phyloP scores from a whole-genome alignment of 2,329 filamentous ascomycete genomes.

The Trichoderma brevicompactum region DNA sequence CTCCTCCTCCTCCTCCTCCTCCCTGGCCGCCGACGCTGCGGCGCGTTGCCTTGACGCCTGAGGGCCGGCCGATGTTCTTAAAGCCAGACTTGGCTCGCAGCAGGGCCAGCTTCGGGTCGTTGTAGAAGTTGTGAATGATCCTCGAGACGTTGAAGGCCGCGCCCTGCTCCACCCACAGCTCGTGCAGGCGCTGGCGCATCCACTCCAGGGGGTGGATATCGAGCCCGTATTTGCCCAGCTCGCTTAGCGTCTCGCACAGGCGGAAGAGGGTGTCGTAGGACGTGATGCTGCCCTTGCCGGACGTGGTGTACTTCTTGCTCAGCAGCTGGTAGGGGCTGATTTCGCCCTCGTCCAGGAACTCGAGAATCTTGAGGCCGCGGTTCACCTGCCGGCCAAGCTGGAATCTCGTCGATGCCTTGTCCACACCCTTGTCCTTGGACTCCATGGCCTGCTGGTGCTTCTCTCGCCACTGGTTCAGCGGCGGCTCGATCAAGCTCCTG shows the following conservation, averaged over 20 bases:
- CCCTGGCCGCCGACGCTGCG: conserved; percentile 21
- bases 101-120: conserved; percentile 56
- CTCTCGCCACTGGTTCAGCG: conserved; percentile 53
- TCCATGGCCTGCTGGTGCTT: conserved; percentile 49
- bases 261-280: conserved; percentile 63
- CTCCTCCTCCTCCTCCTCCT: conserved; percentile 18
- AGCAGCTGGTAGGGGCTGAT: conserved; percentile 63
- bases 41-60: conserved; percentile 47
- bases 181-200: conserved; percentile 61
- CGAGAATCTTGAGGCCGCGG: conserved; percentile 56
- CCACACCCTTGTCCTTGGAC: conserved; percentile 41
- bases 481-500: conserved; percentile 47
- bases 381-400: conserved; percentile 61
- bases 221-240: conserved; percentile 58
- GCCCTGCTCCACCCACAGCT: conserved; percentile 51
- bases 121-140: conserved; percentile 59
- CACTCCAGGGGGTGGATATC: conserved; percentile 59
- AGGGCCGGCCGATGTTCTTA: conserved; percentile 62
- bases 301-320: conserved; percentile 54
- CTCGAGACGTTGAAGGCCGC: conserved; percentile 56
- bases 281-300: conserved; percentile 47
- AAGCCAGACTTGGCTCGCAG: conserved; percentile 58
- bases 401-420: conserved; percentile 51
- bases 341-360: conserved; percentile 55
- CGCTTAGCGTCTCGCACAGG: conserved; percentile 57